A percentile compares a stretch with the other conserved stretches of the same genome.
These are phyloP conservation scores for Tylopilus sp. DNA, from an alignment of 1,284 basidiomycete species.

Conservation along the genomic window DNA sequence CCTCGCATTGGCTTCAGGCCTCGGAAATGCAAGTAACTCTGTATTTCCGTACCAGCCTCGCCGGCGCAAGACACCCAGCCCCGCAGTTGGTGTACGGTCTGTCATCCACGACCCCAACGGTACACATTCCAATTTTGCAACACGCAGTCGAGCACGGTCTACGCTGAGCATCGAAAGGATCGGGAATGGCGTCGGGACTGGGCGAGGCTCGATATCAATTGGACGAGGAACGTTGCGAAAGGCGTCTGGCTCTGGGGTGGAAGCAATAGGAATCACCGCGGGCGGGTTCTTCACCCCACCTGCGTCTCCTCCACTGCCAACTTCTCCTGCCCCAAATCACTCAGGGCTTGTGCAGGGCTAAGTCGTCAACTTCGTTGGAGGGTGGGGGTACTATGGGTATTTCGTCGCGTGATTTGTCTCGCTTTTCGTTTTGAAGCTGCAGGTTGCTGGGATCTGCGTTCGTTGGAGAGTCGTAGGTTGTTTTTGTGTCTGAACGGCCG, in stretches of 20 bases:
- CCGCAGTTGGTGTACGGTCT: conserved; percentile 39
- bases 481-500: background rate
- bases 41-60: conserved; percentile 51
- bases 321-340: background rate
- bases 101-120: conserved; percentile 42
- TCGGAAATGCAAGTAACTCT: conserved; percentile 8
- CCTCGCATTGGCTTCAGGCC: conserved; percentile 1
- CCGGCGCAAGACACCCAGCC: conserved; percentile 47
- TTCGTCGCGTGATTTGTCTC: conserved; percentile 12
- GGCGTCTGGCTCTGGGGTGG: conserved; percentile 72
- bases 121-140: no score
- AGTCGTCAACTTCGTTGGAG: no score
- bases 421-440: background rate
- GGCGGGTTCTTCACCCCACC: conserved; percentile 80
- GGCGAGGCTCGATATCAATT: conserved; percentile 70
- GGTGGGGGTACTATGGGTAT: background rate
- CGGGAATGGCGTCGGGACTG: conserved; percentile 45
- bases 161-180: conserved; percentile 68
- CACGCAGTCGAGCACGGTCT: conserved; percentile 62
- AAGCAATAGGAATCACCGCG: conserved; percentile 77
- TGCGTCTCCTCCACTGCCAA: conserved; percentile 44
- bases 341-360: conserved; percentile 15
- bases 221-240: conserved; percentile 73
- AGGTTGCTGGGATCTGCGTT: conserved; percentile 7
- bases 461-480: background rate